phyloP scores from a whole-genome alignment of 306 rosid genomes.

The Rosa chinensis region DNA sequence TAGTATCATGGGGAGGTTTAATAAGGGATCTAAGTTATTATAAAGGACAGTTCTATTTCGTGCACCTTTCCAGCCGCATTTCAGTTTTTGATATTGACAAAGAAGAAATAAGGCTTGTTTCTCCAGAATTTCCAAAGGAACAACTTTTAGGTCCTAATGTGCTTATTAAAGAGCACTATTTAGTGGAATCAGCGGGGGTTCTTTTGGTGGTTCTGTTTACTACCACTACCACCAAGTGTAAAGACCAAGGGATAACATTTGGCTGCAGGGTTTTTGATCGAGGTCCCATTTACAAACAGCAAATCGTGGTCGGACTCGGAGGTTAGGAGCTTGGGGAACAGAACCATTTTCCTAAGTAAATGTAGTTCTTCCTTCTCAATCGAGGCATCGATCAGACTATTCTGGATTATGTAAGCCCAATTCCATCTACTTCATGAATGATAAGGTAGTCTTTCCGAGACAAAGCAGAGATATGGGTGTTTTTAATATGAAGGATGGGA shows the following conservation, averaged over 20 bases:
- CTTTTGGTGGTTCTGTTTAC: too few species aligned
- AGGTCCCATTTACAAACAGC: background rate
- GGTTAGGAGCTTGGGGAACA: background rate
- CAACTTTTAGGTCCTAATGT: background rate
- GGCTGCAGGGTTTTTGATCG: background rate
- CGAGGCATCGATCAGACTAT: background rate
- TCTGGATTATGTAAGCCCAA: background rate
- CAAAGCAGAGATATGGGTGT: background rate
- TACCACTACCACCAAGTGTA: too few species aligned
- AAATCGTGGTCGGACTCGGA: background rate
- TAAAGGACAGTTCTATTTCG: background rate
- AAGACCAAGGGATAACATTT: too few species aligned
- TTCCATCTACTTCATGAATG: background rate
- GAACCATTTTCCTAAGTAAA: background rate
- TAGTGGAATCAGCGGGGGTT: too few species aligned
- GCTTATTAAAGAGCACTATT: too few species aligned
- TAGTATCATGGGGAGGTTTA: too few species aligned
- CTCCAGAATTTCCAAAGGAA: background rate
- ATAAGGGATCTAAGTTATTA: background rate
- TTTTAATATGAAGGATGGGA: background rate
- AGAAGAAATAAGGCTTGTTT: background rate
- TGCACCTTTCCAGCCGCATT: background rate
- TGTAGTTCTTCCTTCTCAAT: background rate
- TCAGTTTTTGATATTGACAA: background rate
- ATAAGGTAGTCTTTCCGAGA: background rate